Evolutionary conservation across 1,284 basidiomycete species (phyloP).

Genomic region (Afroboletus lepidellus): DNA sequence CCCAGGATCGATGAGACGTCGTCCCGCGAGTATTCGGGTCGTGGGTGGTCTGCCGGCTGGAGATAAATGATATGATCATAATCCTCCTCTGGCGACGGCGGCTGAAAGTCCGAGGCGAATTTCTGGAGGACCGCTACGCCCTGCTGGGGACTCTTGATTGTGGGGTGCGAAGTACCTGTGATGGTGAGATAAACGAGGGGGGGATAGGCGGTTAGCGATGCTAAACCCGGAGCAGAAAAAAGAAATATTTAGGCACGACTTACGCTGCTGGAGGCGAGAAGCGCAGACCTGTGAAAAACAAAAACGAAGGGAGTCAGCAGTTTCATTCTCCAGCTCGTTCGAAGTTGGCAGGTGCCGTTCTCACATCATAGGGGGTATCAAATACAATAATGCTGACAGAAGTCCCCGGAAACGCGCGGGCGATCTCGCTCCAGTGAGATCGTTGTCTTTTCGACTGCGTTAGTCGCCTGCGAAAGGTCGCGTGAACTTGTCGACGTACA

Average conservation of each 20-base stretch:
- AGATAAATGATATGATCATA: constrained; percentile 58
- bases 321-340: not conserved
- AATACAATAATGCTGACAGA: constrained; percentile 68
- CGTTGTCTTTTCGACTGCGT: constrained; percentile 50
- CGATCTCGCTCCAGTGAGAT: constrained; percentile 68
- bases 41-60: constrained; percentile 49
- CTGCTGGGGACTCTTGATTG: constrained; percentile 56
- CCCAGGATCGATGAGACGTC: constrained; percentile 52
- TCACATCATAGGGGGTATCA: constrained; percentile 68
- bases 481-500: constrained; percentile 41
- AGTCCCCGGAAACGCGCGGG: constrained; percentile 58
- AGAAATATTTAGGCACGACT: constrained; percentile 24
- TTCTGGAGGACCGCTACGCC: constrained; percentile 56
- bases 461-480: not conserved
- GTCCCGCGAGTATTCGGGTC: constrained; percentile 46
- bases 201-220: constrained; percentile 5
- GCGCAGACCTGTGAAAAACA: constrained; percentile 16
- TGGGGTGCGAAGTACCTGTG: constrained; percentile 65
- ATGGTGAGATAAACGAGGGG: constrained; percentile 3
- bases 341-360: constrained; percentile 31
- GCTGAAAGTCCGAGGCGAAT: constrained; percentile 55
- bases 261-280: constrained; percentile 20
- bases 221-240: constrained; percentile 1
- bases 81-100: constrained; percentile 56
- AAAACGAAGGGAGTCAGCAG: constrained; percentile 13